phyloP scores from a whole-genome alignment of 2,329 filamentous ascomycete species.

The Ophidiomyces ophidiicola region DNA sequence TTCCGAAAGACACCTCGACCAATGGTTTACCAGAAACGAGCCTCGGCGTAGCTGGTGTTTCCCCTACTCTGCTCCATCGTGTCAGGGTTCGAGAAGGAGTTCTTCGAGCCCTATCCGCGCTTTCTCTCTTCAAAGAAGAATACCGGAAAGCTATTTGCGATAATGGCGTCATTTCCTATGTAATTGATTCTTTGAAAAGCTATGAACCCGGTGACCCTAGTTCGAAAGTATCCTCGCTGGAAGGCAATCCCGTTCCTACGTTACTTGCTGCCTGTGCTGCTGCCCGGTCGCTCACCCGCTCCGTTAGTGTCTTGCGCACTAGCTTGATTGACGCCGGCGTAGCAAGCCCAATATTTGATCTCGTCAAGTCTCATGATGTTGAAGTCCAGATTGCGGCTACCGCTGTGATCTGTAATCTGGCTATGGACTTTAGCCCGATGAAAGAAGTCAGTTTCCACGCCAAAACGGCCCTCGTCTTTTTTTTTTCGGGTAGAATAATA shows the following conservation, averaged over 20 bases:
- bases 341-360: conserved; percentile 59
- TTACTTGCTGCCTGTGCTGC: conserved; percentile 76
- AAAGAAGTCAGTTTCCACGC: conserved; percentile 52
- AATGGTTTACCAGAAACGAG: conserved; percentile 30
- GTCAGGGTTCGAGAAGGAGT: conserved; percentile 64
- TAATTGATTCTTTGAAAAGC: conserved; percentile 68
- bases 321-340: conserved; percentile 77
- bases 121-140: conserved; percentile 69
- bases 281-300: conserved; percentile 68
- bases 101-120: conserved; percentile 66
- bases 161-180: conserved; percentile 64
- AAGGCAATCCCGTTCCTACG: conserved; percentile 67
- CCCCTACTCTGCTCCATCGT: conserved; percentile 52
- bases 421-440: conserved; percentile 84
- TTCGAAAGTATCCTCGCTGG: conserved; percentile 34
- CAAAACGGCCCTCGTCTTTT: background rate
- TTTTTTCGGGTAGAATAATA: background rate
- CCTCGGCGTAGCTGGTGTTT: conserved; percentile 51
- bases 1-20: conserved; percentile 15
- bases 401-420: conserved; percentile 69
- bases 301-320: conserved; percentile 71
- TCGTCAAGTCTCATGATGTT: conserved; percentile 61
- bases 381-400: conserved; percentile 80
- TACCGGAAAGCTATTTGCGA: conserved; percentile 74
- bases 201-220: conserved; percentile 29